Base-by-base conservation (phyloP, 495 filamentous ascomycete genomes). In the Penicillium crystallinum region DNA sequence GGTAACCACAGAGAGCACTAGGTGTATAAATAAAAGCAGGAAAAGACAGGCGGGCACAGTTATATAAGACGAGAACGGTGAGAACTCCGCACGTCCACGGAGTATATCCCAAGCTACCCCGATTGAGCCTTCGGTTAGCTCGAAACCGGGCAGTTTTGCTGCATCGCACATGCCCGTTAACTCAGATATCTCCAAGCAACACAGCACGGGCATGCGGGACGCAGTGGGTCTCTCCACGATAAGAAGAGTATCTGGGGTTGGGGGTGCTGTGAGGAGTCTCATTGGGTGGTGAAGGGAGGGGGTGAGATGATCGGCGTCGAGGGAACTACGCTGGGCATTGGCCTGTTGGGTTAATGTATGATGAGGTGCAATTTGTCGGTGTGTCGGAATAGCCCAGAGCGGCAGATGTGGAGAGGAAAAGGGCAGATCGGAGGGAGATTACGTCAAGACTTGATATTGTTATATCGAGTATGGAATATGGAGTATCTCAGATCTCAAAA, bases 221-320 rank as follows among this genome's bases (percentile, higher is more conserved):
- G 1, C 17, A n/a, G 53, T 59, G 60, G 60, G 54, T 57, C 47
- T 47, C 49, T 43, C 48, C 58, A 44, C 43, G 61, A 64, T 64
- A 64, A 63, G 54, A 45, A 56, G 29, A 55, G 25, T 46, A 58
- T 64, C 61, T 61, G 58, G 54, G 57, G 57, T 61, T 49, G 19
- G 25, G n/a, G 31, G 12, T 15, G 19, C n/a, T 40, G 12, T 14
- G n/a, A 17, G 18, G 29, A 25, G 19, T 18, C 17, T 48, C 6
- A 63, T 63, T 63, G 61, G 58, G 12, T 37, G 14, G 4, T 6
- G 11, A 8, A 29, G 37, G 54, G 50, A 55, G 58, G 58, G 58
- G 52, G 25, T 29, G 46, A 41, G 60, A 56, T 57, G 57, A 60
- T 63, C 61, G 57, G 54, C 59, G 12, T 19, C 4, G 29, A n/a